These are phyloP conservation scores for Calocybe cyanea DNA, from an alignment of 768 basidiomycete genomes.

Conservation along the genomic window DNA sequence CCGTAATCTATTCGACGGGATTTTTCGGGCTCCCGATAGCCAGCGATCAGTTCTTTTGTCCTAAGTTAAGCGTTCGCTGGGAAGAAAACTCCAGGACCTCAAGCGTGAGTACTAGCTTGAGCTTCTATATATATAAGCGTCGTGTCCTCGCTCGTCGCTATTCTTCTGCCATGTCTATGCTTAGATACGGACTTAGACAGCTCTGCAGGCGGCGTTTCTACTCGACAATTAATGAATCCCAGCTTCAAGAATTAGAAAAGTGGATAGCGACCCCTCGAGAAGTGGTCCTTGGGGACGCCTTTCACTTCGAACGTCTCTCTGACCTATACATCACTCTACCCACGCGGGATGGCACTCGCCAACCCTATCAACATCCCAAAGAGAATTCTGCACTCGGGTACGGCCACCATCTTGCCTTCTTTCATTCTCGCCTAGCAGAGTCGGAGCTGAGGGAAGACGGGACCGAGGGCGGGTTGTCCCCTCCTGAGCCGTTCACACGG, in stretches of 20 bases:
- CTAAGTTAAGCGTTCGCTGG: too few relatives aligned
- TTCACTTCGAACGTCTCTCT: slow-evolving; percentile 54
- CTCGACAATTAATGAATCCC: slow-evolving; percentile 11
- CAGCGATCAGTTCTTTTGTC: too few relatives aligned
- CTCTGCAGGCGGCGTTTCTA: slow-evolving; percentile 10
- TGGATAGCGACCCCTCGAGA: slow-evolving; percentile 52
- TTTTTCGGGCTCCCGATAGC: too few relatives aligned
- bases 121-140: too few relatives aligned
- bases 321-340: slow-evolving; percentile 70
- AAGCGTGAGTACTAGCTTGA: too few relatives aligned
- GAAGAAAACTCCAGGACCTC: too few relatives aligned
- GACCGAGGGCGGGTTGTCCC: slow-evolving; percentile 68
- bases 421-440: slow-evolving; percentile 64
- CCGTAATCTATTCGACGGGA: too few relatives aligned
- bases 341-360: slow-evolving; percentile 58
- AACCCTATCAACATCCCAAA: slow-evolving; percentile 38
- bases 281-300: slow-evolving; percentile 42
- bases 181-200: slow-evolving; percentile 9
- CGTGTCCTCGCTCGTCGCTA: too few relatives aligned
- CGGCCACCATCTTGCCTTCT: slow-evolving; percentile 74
- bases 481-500: slow-evolving; percentile 67
- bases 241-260: slow-evolving; percentile 35
- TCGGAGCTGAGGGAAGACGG: slow-evolving; percentile 57
- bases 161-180: slow-evolving; percentile 8
- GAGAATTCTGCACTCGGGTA: slow-evolving; percentile 42